Evolutionary conservation across 169 alveolate species (phyloP), one percentile per base, ranked within the genome.

Genomic region (Eimeria necatrix): DNA sequence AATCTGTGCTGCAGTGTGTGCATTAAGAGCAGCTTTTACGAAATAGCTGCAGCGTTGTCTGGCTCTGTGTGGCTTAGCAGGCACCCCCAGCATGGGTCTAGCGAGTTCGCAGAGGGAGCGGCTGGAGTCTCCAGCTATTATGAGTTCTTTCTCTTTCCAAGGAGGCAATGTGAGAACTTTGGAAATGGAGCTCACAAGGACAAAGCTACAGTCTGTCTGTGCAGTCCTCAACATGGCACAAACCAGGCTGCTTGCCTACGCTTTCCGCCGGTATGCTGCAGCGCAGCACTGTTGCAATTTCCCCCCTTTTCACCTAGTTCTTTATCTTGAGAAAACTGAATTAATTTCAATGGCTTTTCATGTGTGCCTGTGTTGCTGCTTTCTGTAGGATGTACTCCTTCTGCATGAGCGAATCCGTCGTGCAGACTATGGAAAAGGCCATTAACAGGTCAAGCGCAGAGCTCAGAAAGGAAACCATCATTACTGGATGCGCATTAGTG

Each of bases 101-200:
- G 60, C 7, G 6, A 22, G n/a, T 26, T 84, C 26, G 14, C 80
- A 84, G 59, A 10, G 26, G 49, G 80, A 60, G 22, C 59, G 52
- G 18, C 26, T 41, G 1, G 92, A 41, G 46, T 18, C 20, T 24
- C 80, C 53, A 4, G 92, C 46, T 7, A 2, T 22, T 12, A 9
- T 5, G 32, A 20, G 22, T 24, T 3, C 92, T n/a, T 59, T 22
- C 48, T 56, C 92, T 32, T 24, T 84, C 59, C 74, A 9, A 26
- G 71, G 49, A 24, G 61, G 60, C 32, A 41, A 41, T 41, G 5
- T 2, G 68, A 84, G 70, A 48, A 64, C 26, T 7, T 56, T 7
- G 68, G 92, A 53, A 84, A 81, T 81, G 71, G 92, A 60, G 48
- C 80, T 84, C 10, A 78, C 92, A 84, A 60, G 80, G n/a, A n/a